A percentile compares a stretch with the other conserved stretches of the same genome.
Evolutionary conservation across 2,329 filamentous ascomycete genomes (phyloP).

Genomic region (Colletotrichum horii): DNA sequence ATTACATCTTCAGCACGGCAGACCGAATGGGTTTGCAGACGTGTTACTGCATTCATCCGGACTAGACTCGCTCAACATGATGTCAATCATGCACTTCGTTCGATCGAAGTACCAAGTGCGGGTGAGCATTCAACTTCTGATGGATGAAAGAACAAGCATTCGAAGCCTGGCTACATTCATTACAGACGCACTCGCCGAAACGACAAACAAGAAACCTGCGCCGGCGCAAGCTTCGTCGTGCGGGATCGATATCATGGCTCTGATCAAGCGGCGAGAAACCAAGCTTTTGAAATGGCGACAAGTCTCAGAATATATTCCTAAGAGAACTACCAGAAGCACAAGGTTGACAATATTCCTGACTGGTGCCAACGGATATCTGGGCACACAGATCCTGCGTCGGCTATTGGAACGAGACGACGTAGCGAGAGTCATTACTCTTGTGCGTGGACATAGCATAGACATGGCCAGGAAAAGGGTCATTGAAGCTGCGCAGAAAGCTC

Average conservation of each 20-base stretch:
- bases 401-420: neutral
- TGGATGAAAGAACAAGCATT: slow-evolving; percentile 3
- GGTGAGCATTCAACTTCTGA: slow-evolving; percentile 9
- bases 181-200: too few species aligned
- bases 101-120: neutral
- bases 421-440: neutral
- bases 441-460: neutral
- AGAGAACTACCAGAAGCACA: neutral
- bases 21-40: neutral
- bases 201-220: rapidly evolving
- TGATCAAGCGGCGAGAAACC: neutral
- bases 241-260: neutral
- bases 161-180: slow-evolving; percentile 1
- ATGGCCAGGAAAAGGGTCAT: neutral
- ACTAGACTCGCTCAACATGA: slow-evolving; percentile 14
- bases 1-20: neutral
- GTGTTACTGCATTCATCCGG: neutral
- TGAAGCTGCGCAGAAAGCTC: neutral
- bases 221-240: rapidly evolving
- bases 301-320: neutral
- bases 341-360: neutral
- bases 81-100: slow-evolving; percentile 17
- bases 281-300: neutral
- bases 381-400: slow-evolving; percentile 4
- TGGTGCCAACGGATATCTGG: neutral